Percentiles rank a stretch among this genome's conserved stretches.
Conservation (phyloP, 306 rosid species). For the Pyrus pyrifolia region DNA sequence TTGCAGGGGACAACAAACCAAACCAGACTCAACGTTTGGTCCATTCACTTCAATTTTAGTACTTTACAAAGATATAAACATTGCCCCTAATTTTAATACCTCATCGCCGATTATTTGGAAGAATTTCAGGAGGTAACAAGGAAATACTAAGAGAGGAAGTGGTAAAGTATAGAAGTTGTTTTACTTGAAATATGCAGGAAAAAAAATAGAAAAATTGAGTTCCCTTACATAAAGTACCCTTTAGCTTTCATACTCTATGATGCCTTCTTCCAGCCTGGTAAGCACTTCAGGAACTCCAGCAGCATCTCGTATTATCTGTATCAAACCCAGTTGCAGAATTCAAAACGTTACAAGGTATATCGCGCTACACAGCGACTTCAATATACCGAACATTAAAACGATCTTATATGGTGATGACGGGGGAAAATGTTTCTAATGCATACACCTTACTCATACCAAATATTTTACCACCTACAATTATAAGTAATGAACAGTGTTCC, state of each 20-base stretch:
- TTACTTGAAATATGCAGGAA: background rate
- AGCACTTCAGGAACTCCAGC: slow-evolving; percentile 90
- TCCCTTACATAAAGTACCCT: slow-evolving; percentile 19
- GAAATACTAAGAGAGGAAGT: slow-evolving; percentile 1
- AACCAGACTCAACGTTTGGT: background rate
- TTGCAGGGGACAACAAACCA: background rate
- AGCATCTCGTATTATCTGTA: slow-evolving; percentile 76
- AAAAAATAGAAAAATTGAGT: slow-evolving; percentile 9
- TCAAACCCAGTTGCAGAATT: slow-evolving; percentile 18
- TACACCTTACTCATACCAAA: background rate
- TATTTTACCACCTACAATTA: background rate
- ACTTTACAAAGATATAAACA: background rate
- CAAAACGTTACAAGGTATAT: background rate
- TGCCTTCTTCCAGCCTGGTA: slow-evolving; percentile 62
- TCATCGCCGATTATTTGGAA: background rate
- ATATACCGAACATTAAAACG: background rate
- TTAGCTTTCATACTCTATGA: slow-evolving; percentile 74
- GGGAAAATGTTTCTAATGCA: background rate
- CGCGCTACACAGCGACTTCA: background rate
- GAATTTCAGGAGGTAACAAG: background rate
- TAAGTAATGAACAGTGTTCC: background rate
- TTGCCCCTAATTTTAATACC: background rate
- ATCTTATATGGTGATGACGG: background rate
- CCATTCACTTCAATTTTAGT: background rate
- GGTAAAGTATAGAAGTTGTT: background rate